Evolutionary conservation across 2,329 filamentous ascomycete species (phyloP), one percentile per base, ranked within the genome.

Genomic region (Curvularia verruculosa): DNA sequence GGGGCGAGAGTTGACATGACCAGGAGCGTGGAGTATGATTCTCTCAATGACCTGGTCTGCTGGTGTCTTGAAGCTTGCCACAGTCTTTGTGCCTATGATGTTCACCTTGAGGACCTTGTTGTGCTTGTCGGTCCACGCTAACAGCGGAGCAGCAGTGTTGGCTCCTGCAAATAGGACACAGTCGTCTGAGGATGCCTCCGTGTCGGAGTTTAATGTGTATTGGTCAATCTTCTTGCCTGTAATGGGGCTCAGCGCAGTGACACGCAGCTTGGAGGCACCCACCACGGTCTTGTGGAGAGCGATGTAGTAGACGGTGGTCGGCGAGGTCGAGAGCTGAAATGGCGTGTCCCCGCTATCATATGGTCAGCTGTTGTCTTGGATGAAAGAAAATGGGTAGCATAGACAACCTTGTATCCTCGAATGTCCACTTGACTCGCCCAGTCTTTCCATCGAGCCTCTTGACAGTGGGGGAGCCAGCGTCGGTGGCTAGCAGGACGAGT

Each of bases 341-440:
- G 91, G 89, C 28, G 85, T 72, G 70, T 93, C 89, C 60, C 86
- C 86, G 72, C 83, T 89, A 24, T 26, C 15, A 6, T n/a, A 8
- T 45, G 26, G 58, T 70, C 29, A 70, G 65, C 57, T 4, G 24
- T 2, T 52, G 24, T 24, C 1, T 24, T 37, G 19, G 3, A 19
- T 0, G 9, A 15, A 36, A n/a, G 2, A 19, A 29, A 29, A 21
- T n/a, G 45, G 28, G 10, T n/a, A 36, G 2, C 39, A 39, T 44
- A 48, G 47, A 71, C 53, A 58, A 84, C 83, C 82, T 84, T 45
- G 77, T 79, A 68, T 92, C 89, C 64, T 83, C 84, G 71, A 87
- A 88, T 72, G 92, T 89, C 94, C 95, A 98, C 41, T 90, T 85
- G 1, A 90, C 83, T 37, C 82, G 82, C 24, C 95, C 94, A 41